A percentile compares a stretch with the other conserved stretches of the same genome.
Conservation (phyloP, 140 eudicot species). For the Erigeron philadelphicus region DNA sequence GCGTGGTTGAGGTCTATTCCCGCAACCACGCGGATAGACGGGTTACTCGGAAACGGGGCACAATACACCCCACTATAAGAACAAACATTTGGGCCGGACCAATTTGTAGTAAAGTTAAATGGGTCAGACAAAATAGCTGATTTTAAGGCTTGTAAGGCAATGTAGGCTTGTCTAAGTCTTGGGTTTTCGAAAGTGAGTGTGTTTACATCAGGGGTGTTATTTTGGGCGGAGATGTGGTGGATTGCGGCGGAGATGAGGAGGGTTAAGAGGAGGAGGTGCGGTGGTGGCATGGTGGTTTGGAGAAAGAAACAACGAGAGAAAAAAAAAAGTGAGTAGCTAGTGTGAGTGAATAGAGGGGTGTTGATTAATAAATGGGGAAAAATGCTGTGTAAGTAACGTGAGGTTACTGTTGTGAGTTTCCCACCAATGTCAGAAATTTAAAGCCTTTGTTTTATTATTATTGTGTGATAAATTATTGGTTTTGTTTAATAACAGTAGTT, state of each 20-base stretch:
- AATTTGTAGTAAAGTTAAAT: conserved; percentile 52
- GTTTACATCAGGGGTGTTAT: conserved; percentile 8
- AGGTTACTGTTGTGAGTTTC: neutral
- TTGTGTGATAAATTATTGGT: neutral
- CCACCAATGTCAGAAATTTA: conserved; percentile 18
- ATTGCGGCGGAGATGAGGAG: neutral
- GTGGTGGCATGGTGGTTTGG: conserved; percentile 11
- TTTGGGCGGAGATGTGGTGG: conserved; percentile 2
- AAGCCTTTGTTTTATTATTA: conserved; percentile 11
- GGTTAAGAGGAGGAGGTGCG: neutral
- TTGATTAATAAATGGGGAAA: conserved; percentile 10
- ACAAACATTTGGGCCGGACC: conserved; percentile 68
- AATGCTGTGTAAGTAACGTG: neutral
- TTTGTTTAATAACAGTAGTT: too few relatives aligned
- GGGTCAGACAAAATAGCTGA: conserved; percentile 64
- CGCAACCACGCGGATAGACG: conserved; percentile 51
- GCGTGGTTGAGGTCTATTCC: conserved; percentile 76
- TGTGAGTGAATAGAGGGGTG: neutral
- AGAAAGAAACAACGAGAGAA: neutral
- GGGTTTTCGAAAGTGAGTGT: conserved; percentile 45
- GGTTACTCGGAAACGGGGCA: conserved; percentile 36
- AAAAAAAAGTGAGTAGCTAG: neutral
- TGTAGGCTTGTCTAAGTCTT: conserved; percentile 57
- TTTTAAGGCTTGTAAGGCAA: conserved; percentile 78
- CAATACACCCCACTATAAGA: conserved; percentile 59